A percentile compares a stretch with the other conserved stretches of the same genome.
Conservation (phyloP, 768 basidiomycete genomes). For the Suillus subluteus region DNA sequence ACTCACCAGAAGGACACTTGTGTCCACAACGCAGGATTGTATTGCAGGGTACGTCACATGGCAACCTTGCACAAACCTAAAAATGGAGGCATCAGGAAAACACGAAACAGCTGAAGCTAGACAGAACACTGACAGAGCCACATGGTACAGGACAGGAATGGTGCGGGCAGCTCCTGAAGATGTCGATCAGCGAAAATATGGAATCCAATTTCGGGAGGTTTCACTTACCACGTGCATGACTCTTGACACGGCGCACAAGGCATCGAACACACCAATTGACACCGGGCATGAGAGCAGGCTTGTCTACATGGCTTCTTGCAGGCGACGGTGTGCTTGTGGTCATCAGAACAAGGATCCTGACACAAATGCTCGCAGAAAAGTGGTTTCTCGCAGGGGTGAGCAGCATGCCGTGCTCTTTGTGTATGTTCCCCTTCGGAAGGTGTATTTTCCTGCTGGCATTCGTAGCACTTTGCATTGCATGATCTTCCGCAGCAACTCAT, state of each 20-base stretch:
- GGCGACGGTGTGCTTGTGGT: conserved; percentile 49
- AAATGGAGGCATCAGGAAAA: conserved; percentile 5
- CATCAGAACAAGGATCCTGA: conserved; percentile 47
- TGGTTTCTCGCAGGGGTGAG: conserved; percentile 52
- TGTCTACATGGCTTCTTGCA: conserved; percentile 58
- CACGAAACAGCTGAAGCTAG: neutral
- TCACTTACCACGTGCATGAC: conserved; percentile 54
- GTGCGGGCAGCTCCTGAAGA: conserved; percentile 55
- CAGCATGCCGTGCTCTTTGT: conserved; percentile 39
- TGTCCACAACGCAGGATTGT: conserved; percentile 61
- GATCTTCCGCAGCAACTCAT: conserved; percentile 57
- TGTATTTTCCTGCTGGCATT: conserved; percentile 44
- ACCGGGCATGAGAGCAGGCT: conserved; percentile 55
- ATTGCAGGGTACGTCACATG: conserved; percentile 61
- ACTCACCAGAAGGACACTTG: conserved; percentile 65
- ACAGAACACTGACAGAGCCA: conserved; percentile 56
- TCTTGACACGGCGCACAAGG: conserved; percentile 68
- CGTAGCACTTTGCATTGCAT: conserved; percentile 52
- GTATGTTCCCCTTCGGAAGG: neutral
- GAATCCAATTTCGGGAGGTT: conserved; percentile 10
- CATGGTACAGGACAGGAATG: conserved; percentile 62
- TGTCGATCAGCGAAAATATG: neutral
- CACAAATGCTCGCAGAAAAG: conserved; percentile 65
- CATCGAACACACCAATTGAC: conserved; percentile 49
- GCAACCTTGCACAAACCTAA: conserved; percentile 66